These are phyloP conservation scores for Collybia sp. DNA, from an alignment of 768 basidiomycete genomes.

Conservation along the genomic window DNA sequence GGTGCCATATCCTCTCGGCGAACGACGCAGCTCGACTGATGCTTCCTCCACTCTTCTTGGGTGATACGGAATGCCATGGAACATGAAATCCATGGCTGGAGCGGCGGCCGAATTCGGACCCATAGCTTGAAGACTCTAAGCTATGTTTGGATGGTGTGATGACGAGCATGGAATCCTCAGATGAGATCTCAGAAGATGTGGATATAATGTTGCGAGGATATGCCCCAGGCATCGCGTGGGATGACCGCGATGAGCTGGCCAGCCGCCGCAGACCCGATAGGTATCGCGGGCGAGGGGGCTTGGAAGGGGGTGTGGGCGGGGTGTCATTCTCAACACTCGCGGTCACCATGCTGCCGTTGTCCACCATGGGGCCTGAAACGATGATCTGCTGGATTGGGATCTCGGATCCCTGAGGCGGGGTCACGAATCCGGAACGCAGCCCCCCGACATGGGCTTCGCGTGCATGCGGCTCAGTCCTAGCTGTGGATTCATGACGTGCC, in stretches of 20 bases:
- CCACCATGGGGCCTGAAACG: no score
- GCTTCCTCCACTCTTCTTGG: constrained; percentile 43
- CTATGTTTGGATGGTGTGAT: constrained; percentile 51
- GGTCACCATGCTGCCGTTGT: neutral
- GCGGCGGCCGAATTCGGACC: constrained; percentile 24
- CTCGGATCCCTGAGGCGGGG: no score
- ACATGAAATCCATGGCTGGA: constrained; percentile 25
- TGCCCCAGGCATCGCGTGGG: constrained; percentile 25
- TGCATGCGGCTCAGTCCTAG: no score
- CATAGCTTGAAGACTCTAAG: constrained; percentile 15
- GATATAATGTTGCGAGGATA: constrained; percentile 58
- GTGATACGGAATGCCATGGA: constrained; percentile 43
- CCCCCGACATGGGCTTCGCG: no score
- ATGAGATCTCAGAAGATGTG: constrained; percentile 55
- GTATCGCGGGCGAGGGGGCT: constrained; percentile 47
- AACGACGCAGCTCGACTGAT: constrained; percentile 52
- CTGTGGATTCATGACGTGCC: no score
- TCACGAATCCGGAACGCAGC: no score
- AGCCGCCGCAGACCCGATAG: constrained; percentile 46
- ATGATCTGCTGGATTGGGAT: no score
- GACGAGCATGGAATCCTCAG: constrained; percentile 63
- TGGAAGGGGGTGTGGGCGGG: constrained; percentile 42
- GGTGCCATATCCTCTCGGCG: constrained; percentile 54
- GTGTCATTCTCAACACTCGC: constrained; percentile 11
- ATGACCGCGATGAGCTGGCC: constrained; percentile 35